Base-by-base conservation (phyloP, 2,329 filamentous ascomycete genomes). In the Pezizomycotina sp. region DNA sequence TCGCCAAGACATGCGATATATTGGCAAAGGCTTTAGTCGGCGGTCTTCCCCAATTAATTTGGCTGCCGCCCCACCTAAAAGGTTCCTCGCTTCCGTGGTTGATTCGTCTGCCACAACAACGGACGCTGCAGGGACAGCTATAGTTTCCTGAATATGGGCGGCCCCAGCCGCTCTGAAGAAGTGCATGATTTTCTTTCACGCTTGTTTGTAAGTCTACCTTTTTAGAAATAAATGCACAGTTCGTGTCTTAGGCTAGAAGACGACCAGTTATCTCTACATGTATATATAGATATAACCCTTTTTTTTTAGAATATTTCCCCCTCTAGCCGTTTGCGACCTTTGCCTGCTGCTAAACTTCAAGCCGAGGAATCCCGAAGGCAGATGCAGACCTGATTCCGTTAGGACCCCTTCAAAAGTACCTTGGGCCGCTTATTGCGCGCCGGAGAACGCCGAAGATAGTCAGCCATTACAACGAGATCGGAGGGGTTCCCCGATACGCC, bases 91-190 rank as follows among this genome's bases (percentile, higher is more conserved):
- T n/a, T n/a, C n/a, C n/a, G n/a, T n/a, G n/a, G n/a, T n/a, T n/a
- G n/a, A n/a, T n/a, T n/a, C n/a, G n/a, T n/a, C n/a, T n/a, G n/a
- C n/a, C n/a, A n/a, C n/a, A n/a, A n/a, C 21, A 25, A 13, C 9
- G 21, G 6, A 16, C 15, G 13, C 10, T 22, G 23, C n/a, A 35
- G 49, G 50, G 21, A 98, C 89, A 4, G 89, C 89, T 27, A 95
- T 98, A 73, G 89, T 98, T 93, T 98, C 54, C 71, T 98, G 62
- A 98, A 98, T 60, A 98, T 98, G 89, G 89, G 89, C 42, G 89
- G 89, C 0, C 89, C 89, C 3, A 79, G 81, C 1, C 92, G 79
- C 3, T 78, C 77, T 4, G 71, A 75, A 48, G 83, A 98, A 62
- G 89, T 98, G 22, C 75, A 77, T 50, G 73, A 77, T 58, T 98